phyloP scores from a whole-genome alignment of 2,329 filamentous ascomycete genomes.

The Alternaria gansuensis region DNA sequence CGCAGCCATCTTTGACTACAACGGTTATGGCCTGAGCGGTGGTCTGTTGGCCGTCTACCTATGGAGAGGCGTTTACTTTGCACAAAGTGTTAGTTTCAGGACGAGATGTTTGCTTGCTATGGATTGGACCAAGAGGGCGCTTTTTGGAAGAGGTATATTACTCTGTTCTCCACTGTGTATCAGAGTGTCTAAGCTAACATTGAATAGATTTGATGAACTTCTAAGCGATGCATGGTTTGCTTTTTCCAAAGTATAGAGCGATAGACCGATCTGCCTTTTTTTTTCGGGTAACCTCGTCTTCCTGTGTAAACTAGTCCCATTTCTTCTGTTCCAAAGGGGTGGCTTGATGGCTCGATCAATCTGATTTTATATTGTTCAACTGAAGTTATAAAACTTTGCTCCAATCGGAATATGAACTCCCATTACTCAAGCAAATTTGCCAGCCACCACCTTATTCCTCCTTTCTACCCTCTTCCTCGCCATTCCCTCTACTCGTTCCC shows the following conservation, averaged over 20 bases:
- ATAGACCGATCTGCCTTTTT: neutral
- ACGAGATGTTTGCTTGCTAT: conserved; percentile 90
- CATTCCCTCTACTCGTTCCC: neutral
- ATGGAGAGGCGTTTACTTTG: conserved; percentile 96
- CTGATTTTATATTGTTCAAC: neutral
- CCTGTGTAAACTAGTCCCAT: neutral
- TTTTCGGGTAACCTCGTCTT: neutral
- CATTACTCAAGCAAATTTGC: neutral
- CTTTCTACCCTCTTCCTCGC: neutral
- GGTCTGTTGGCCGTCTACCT: conserved; percentile 93
- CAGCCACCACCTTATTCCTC: neutral
- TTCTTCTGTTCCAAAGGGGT: neutral
- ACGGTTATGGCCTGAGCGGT: conserved; percentile 79
- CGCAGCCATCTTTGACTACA: conserved; percentile 91
- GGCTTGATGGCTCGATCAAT: conserved; percentile 1
- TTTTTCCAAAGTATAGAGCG: neutral
- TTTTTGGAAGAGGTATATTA: conserved; percentile 92
- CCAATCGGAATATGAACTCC: neutral
- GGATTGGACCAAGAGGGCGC: conserved; percentile 97
- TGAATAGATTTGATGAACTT: conserved; percentile 36
- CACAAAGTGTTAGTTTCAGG: conserved; percentile 92
- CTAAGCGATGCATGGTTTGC: conserved; percentile 13
- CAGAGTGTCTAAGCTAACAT: conserved; percentile 10
- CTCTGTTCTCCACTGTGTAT: neutral
- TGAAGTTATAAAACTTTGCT: too few species aligned